Conservation (phyloP, 2,329 filamentous ascomycete genomes). For the Colletotrichum aenigma region DNA sequence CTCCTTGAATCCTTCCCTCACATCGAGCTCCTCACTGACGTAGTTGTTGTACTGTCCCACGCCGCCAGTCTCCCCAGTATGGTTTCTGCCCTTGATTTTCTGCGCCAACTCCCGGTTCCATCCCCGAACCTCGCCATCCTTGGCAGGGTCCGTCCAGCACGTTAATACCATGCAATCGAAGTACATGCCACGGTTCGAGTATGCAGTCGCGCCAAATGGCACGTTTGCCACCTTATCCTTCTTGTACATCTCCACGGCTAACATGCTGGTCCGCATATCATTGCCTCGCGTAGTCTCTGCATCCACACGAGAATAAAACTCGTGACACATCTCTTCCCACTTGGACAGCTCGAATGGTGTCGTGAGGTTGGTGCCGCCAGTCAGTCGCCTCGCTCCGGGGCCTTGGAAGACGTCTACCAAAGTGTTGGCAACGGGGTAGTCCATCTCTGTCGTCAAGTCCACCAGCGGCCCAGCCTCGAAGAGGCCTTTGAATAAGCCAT, state of each 20-base stretch:
- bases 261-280: conserved; percentile 28
- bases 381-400: conserved; percentile 38
- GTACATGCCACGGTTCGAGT: conserved; percentile 47
- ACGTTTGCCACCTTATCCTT: conserved; percentile 41
- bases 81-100: conserved; percentile 27
- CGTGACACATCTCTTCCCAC: conserved; percentile 31
- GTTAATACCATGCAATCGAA: conserved; percentile 46
- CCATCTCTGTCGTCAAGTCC: conserved; percentile 41
- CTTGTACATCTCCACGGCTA: conserved; percentile 47
- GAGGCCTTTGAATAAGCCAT: conserved; percentile 37
- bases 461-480: conserved; percentile 39
- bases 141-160: conserved; percentile 41
- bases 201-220: conserved; percentile 40
- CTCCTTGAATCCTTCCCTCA: conserved; percentile 32
- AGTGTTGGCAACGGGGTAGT: conserved; percentile 44
- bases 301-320: conserved; percentile 30
- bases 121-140: conserved; percentile 38
- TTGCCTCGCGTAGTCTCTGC: conserved; percentile 21
- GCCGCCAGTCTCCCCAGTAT: conserved; percentile 23
- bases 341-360: conserved; percentile 41
- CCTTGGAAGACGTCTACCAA: conserved; percentile 38
- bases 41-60: conserved; percentile 34
- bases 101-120: conserved; percentile 40
- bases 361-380: conserved; percentile 48
- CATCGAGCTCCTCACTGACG: conserved; percentile 25